These are phyloP conservation scores for Barnettozyma sp. DNA, from an alignment of 805 yeast species.

Conservation along the genomic window DNA sequence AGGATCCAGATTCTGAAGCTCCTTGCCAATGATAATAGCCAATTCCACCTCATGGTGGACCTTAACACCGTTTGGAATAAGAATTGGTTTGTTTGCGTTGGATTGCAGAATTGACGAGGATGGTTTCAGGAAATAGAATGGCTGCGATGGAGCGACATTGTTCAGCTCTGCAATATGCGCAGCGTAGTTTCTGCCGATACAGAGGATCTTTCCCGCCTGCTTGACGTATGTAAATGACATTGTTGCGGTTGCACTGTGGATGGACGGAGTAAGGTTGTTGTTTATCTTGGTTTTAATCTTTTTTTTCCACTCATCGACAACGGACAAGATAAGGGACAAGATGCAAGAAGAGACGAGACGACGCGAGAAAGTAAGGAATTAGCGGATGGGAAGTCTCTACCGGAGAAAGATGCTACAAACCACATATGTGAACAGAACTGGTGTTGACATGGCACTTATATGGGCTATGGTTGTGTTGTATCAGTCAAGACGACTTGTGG, in stretches of 20 bases:
- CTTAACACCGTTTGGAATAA: slow-evolving; percentile 71
- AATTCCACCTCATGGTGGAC: slow-evolving; percentile 93
- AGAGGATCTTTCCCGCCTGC: slow-evolving; percentile 69
- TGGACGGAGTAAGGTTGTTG: background rate
- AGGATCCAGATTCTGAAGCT: slow-evolving; percentile 54
- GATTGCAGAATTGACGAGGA: slow-evolving; percentile 58
- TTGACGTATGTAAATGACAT: slow-evolving; percentile 40
- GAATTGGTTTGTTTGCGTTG: slow-evolving; percentile 26
- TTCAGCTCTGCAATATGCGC: slow-evolving; percentile 90
- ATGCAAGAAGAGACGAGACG: no score
- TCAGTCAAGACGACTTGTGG: background rate
- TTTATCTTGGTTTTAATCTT: no score
- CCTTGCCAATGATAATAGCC: slow-evolving; percentile 66
- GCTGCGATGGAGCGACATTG: slow-evolving; percentile 74
- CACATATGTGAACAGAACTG: no score
- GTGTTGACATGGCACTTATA: no score
- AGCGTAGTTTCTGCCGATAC: slow-evolving; percentile 96
- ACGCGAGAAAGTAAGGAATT: no score
- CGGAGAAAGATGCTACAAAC: no score
- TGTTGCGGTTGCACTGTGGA: background rate
- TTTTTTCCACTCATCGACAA: background rate
- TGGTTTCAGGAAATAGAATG: slow-evolving; percentile 92
- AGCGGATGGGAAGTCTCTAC: no score
- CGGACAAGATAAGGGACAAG: slow-evolving; percentile 1
- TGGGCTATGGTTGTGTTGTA: no score